Evolutionary conservation across 2,329 filamentous ascomycete genomes (phyloP).

Genomic region (Ophiostoma sp.): DNA sequence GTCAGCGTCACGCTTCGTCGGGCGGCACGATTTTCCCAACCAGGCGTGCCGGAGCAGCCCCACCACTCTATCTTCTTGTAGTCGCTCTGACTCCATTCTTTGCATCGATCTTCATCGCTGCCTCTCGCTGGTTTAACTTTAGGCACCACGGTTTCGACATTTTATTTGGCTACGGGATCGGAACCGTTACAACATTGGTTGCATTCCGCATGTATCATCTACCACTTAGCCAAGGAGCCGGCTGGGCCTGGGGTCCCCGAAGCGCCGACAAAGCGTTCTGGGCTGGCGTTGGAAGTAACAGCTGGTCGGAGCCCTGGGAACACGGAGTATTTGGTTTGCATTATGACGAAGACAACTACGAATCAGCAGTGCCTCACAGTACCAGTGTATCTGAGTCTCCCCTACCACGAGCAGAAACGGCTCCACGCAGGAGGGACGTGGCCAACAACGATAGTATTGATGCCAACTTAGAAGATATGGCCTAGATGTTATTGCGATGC

Average conservation of each 20-base stretch:
- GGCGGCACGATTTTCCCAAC: conserved; percentile 49
- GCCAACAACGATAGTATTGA: neutral
- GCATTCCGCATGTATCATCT: conserved; percentile 85
- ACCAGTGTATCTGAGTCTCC: neutral
- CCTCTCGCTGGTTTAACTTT: conserved; percentile 84
- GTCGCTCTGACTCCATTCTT: conserved; percentile 71
- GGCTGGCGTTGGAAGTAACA: conserved; percentile 66
- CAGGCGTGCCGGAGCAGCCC: conserved; percentile 75
- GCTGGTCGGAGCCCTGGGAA: conserved; percentile 45
- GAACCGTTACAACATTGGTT: conserved; percentile 68
- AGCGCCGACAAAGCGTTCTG: conserved; percentile 70
- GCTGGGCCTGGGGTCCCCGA: conserved; percentile 86
- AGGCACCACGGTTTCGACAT: conserved; percentile 93
- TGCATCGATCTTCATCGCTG: conserved; percentile 76
- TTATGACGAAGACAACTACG: conserved; percentile 37
- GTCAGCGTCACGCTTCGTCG: neutral
- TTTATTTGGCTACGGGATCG: conserved; percentile 78
- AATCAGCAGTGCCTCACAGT: neutral
- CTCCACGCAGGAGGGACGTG: neutral
- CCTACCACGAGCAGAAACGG: neutral
- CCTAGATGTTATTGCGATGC: neutral
- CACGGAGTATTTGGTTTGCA: neutral
- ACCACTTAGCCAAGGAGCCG: conserved; percentile 73
- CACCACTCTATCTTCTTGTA: conserved; percentile 75
- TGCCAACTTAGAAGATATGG: neutral